phyloP scores from a whole-genome alignment of 805 yeast genomes.

The Zygosaccharomyces kombuchaensis region DNA sequence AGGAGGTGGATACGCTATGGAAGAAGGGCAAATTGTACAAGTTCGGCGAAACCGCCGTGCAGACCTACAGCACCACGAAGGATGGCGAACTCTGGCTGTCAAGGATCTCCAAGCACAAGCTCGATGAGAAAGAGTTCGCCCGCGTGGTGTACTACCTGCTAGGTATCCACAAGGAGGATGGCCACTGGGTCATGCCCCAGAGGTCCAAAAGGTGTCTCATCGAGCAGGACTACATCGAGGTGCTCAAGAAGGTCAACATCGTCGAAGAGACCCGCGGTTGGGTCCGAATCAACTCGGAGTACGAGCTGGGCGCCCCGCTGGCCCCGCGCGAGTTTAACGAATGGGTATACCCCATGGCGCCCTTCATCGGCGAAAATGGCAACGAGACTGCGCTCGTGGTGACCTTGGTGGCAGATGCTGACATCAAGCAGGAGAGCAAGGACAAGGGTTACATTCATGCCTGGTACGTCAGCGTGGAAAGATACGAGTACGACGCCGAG shows the following conservation, averaged over 20 bases:
- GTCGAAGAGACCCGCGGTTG: conserved; percentile 25
- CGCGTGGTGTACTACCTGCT: conserved; percentile 28
- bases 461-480: conserved; percentile 37
- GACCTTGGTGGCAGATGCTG: conserved; percentile 31
- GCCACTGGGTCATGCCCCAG: conserved; percentile 24
- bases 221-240: conserved; percentile 37
- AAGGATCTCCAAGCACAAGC: conserved; percentile 28
- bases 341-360: conserved; percentile 33
- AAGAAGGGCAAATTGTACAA: conserved; percentile 33
- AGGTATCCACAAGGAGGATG: conserved; percentile 26
- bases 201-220: conserved; percentile 30
- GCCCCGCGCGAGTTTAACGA: conserved; percentile 38
- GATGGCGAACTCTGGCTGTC: conserved; percentile 36
- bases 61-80: conserved; percentile 30
- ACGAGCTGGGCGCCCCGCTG: conserved; percentile 37
- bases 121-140: conserved; percentile 19
- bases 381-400: conserved; percentile 33
- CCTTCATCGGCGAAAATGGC: conserved; percentile 16
- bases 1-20: conserved; percentile 27
- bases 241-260: conserved; percentile 26
- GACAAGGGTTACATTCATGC: conserved; percentile 31
- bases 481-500: conserved; percentile 23
- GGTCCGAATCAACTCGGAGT: conserved; percentile 34
- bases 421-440: conserved; percentile 16
- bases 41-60: conserved; percentile 28